A percentile compares a stretch with the other conserved stretches of the same genome.
Conservation (phyloP, 2,329 filamentous ascomycete genomes). For the Microdochium bolleyi region DNA sequence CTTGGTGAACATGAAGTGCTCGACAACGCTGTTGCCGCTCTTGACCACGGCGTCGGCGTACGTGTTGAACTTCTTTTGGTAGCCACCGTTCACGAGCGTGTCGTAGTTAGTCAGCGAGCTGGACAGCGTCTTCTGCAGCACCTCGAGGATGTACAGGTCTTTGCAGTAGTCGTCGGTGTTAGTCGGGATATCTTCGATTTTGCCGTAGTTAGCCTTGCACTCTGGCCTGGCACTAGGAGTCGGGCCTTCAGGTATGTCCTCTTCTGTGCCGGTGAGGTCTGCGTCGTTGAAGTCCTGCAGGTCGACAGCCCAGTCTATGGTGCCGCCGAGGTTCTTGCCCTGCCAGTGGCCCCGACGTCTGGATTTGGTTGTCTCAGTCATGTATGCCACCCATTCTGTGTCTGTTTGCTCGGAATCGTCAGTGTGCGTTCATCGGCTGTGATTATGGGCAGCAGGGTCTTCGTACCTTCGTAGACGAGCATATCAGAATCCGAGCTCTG, state of each 20-base stretch:
- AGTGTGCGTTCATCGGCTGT: neutral
- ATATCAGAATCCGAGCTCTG: constrained; percentile 8
- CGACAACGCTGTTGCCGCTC: neutral
- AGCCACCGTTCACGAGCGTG: neutral
- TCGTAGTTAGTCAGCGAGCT: neutral
- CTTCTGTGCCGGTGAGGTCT: neutral
- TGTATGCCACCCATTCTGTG: constrained; percentile 3
- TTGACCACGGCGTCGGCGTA: neutral
- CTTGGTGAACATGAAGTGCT: neutral
- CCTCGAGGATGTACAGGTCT: neutral
- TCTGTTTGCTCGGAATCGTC: neutral
- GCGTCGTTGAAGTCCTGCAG: constrained; percentile 9
- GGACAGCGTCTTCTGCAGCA: neutral
- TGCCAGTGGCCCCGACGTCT: constrained; percentile 11
- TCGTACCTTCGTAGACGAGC: neutral
- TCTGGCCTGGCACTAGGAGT: neutral
- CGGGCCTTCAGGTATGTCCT: neutral
- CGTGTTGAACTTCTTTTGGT: neutral
- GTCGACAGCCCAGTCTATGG: constrained; percentile 23
- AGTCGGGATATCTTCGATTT: neutral
- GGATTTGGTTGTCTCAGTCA: constrained; percentile 12
- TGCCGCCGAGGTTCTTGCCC: constrained; percentile 16
- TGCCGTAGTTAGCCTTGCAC: neutral
- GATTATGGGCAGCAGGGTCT: constrained; percentile 20
- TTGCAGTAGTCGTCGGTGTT: neutral